Base-by-base conservation (phyloP, 352 stramenopile species). In the Globisporangium nodosum region DNA sequence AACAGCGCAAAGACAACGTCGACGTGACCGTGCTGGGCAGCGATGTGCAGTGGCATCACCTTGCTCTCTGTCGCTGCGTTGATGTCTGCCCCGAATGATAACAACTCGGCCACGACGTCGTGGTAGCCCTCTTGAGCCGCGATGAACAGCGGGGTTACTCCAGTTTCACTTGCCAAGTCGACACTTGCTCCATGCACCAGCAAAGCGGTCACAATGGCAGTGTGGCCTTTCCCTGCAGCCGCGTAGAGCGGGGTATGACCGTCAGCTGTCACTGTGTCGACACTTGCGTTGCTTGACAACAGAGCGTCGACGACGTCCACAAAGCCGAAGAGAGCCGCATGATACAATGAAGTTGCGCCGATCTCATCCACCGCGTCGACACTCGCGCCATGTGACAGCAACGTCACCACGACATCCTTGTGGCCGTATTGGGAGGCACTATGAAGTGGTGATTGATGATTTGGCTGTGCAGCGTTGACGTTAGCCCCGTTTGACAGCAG, bases 341-440 rank as follows among this genome's bases (percentile, higher is more conserved):
- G 57, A 52, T 82, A 65, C 56, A 86, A 46, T 47, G 76, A 65
- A 12, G 64, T 78, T 16, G 65, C 77, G 24, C 73, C 76, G 37
- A 62, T 56, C 30, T 64, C 49, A 21, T 70, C 76, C 13, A 66
- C 71, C 1, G 71, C 63, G 50, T 83, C 66, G n/a, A 81, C 71
- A 45, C 74, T 68, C 5, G 72, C 76, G 12, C 63, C 67, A 20
- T 66, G 57, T 31, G 68, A 62, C 0, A 82, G 64, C 30, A 86
- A 57, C 42, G 74, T 46, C 24, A 43, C 49, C 8, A 70, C 69
- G 20, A 82, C 71, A 1, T 76, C 60, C 18, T 70, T 49, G 52
- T 83, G 71, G 49, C 76, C 73, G 37, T 73, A 67, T 70, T 30
- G 76, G 71, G 6, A 64, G 59, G 54, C 80, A 67, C 56, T 84